Base-by-base conservation (phyloP, 768 basidiomycete genomes). In the Lactifluus rugatus region DNA sequence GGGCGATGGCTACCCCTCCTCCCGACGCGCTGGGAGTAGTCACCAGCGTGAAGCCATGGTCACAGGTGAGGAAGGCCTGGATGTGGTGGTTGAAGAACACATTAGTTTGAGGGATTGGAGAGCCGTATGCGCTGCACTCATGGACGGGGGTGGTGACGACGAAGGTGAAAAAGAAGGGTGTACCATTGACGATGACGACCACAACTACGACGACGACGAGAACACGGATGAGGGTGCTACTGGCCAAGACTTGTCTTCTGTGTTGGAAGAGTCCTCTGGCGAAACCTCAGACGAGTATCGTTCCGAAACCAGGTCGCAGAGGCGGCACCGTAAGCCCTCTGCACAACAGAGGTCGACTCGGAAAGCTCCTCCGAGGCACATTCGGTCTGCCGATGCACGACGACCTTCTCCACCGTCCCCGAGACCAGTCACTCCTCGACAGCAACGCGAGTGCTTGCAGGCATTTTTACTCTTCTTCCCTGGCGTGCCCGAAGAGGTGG, bases 381-480 rank as follows among this genome's bases (percentile, higher is more conserved):
- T 25, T 28, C 44, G 13, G 16, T 48, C 52, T n/a, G 32, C 34
- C 17, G 34, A 34, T 25, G 21, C 21, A 31, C 56, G 54, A 34
- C 45, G 34, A n/a, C 47, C 36, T 8, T 37, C 50, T 41, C 25
- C 52, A 19, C 23, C 11, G n/a, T 50, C 56, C 11, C 42, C 31
- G 19, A 50, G 36, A 39, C 26, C 57, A 9, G 69, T 84, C 51
- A 83, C 78, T 10, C 65, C 72, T 10, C 74, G 78, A 9, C 85
- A 89, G 67, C 74, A 72, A 48, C 70, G 76, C 50, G 74, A 75
- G 17, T 81, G 81, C 56, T 74, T 82, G 17, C 74, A 76, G 34
- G 75, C 86, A 13, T 93, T 85, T 65, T 72, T 81, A 5, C 72
- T 91, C 45, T 91, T 93, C 73, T 91, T 93, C 68, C 83, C 85